Evolutionary conservation across 1,284 basidiomycete genomes (phyloP).

Genomic region (Moniliophthora roreri): DNA sequence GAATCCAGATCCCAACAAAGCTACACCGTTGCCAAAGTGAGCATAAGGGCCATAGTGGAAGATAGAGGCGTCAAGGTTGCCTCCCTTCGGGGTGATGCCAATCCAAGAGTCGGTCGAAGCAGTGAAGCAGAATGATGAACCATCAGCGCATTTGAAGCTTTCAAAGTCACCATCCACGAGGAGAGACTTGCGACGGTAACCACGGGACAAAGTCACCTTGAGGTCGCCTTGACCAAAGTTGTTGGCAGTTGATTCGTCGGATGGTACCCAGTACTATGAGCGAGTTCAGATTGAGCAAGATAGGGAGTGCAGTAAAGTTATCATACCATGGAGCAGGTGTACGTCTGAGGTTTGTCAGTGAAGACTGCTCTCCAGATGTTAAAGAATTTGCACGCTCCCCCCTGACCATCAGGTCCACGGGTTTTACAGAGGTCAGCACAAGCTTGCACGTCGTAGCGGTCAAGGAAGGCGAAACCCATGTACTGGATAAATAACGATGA

Average conservation of each 20-base stretch:
- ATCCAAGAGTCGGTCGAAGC: slow-evolving; percentile 28
- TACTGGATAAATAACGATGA: slow-evolving; percentile 11
- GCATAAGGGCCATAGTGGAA: slow-evolving; percentile 33
- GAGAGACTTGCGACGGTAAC: slow-evolving; percentile 33
- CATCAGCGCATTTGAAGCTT: slow-evolving; percentile 24
- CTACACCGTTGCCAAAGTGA: slow-evolving; percentile 29
- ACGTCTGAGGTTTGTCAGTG: slow-evolving; percentile 17
- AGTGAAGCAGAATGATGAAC: slow-evolving; percentile 29
- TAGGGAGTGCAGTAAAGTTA: background rate
- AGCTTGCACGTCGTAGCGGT: slow-evolving; percentile 19
- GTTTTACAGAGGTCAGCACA: slow-evolving; percentile 21
- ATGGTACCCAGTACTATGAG: slow-evolving; percentile 19
- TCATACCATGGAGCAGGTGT: slow-evolving; percentile 24
- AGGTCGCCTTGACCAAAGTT: slow-evolving; percentile 16
- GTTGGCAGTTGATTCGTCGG: slow-evolving; percentile 15
- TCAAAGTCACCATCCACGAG: slow-evolving; percentile 35
- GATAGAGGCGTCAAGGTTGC: slow-evolving; percentile 31
- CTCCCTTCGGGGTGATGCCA: slow-evolving; percentile 26
- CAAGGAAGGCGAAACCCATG: slow-evolving; percentile 24
- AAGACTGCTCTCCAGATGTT: slow-evolving; percentile 25
- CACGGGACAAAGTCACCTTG: slow-evolving; percentile 19
- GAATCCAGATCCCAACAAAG: slow-evolving; percentile 31
- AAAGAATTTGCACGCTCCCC: slow-evolving; percentile 24
- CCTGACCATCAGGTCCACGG: slow-evolving; percentile 15
- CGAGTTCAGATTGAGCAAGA: background rate